phyloP scores from a whole-genome alignment of 257 asterid species.

The Solanum corneliomulleri region DNA sequence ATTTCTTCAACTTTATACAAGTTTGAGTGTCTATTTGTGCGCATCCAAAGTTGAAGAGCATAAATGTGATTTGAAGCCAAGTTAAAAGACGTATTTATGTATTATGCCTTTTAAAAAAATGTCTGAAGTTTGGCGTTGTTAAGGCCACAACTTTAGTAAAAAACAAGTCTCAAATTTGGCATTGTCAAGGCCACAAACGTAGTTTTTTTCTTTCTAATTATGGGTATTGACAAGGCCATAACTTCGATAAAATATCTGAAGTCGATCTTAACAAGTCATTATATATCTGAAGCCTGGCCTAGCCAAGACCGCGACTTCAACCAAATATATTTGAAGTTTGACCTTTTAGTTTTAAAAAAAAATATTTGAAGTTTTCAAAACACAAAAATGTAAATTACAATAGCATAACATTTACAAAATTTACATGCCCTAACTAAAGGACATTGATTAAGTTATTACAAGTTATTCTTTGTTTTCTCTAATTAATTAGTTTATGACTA shows the following conservation, averaged over 20 bases:
- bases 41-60: too few relatives aligned
- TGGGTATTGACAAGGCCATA: background rate
- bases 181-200: background rate
- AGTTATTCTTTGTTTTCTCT: background rate
- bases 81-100: rapidly evolving
- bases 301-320: background rate
- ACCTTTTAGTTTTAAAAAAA: background rate
- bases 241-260: background rate
- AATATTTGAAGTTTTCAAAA: background rate
- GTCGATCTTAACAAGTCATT: background rate
- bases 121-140: background rate
- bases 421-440: background rate
- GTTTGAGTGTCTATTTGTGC: too few relatives aligned
- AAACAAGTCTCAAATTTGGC: too few relatives aligned
- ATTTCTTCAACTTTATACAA: too few relatives aligned
- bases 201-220: too few relatives aligned
- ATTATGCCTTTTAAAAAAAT: background rate
- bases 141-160: background rate
- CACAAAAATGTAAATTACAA: background rate
- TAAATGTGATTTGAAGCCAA: too few relatives aligned
- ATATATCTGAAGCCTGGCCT: background rate
- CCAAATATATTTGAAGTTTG: background rate
- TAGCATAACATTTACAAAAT: background rate
- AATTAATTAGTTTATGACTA: background rate
- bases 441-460: background rate